A percentile compares a stretch with the other conserved stretches of the same genome.
Conservation (phyloP, 768 basidiomycete species). For the Clavulina sp. region DNA sequence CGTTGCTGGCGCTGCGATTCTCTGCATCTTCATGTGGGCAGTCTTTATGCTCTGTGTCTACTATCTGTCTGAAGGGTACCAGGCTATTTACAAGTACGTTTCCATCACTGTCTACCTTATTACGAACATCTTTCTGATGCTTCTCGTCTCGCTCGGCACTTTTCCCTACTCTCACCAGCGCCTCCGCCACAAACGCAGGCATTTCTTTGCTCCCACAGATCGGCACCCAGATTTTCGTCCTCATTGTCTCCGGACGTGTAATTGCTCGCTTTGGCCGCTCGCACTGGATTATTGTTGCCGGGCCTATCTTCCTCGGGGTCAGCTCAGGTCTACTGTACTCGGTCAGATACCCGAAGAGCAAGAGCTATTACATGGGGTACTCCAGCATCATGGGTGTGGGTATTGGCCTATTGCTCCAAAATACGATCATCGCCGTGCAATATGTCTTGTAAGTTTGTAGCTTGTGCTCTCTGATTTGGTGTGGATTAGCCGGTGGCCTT, state of each 20-base stretch:
- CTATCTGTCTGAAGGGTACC: background rate
- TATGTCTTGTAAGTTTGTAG: too few relatives aligned
- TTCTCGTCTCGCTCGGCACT: background rate
- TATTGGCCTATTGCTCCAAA: background rate
- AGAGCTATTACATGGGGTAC: background rate
- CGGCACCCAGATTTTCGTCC: background rate
- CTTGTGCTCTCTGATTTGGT: too few relatives aligned
- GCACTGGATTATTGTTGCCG: background rate
- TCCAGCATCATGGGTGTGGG: background rate
- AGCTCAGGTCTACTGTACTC: background rate
- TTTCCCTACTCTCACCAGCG: background rate
- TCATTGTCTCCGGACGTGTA: background rate
- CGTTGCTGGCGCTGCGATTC: background rate
- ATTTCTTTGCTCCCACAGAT: background rate
- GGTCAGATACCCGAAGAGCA: background rate
- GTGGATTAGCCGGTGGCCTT: too few relatives aligned
- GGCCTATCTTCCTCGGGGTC: background rate
- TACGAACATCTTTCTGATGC: background rate
- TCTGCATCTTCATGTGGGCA: background rate
- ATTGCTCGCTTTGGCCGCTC: background rate
- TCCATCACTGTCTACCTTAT: too few relatives aligned
- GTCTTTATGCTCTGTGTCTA: background rate
- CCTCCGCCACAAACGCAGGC: background rate
- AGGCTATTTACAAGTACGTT: background rate
- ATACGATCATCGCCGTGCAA: background rate